Evolutionary conservation across 768 basidiomycete species (phyloP).

Genomic region (Leucocoprinus leucothites): DNA sequence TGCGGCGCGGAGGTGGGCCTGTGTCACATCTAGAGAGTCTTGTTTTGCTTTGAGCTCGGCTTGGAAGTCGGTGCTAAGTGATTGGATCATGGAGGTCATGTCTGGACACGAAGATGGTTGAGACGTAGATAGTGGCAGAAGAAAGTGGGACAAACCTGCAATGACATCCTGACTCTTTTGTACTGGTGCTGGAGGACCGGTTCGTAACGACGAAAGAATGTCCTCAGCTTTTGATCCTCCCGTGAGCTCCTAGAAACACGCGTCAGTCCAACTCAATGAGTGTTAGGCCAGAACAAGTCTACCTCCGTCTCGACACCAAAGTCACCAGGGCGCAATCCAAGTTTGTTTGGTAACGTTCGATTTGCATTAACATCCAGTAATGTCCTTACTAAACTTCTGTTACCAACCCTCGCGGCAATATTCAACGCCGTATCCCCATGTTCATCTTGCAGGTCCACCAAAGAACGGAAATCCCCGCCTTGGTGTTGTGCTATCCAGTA

Average conservation of each 20-base stretch:
- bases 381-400: slow-evolving; percentile 79
- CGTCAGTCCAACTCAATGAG: not conserved
- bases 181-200: slow-evolving; percentile 71
- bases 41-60: slow-evolving; percentile 84
- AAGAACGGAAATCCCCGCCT: slow-evolving; percentile 68
- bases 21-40: slow-evolving; percentile 82
- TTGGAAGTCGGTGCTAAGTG: slow-evolving; percentile 74
- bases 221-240: slow-evolving; percentile 76
- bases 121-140: not conserved
- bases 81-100: slow-evolving; percentile 82
- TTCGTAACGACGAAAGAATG: slow-evolving; percentile 68
- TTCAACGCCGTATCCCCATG: slow-evolving; percentile 96
- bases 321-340: slow-evolving; percentile 90
- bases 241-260: slow-evolving; percentile 54
- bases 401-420: slow-evolving; percentile 92
- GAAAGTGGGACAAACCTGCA: slow-evolving; percentile 43
- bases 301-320: slow-evolving; percentile 95
- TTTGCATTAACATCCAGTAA: slow-evolving; percentile 93
- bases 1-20: slow-evolving; percentile 82
- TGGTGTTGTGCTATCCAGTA: slow-evolving; percentile 80
- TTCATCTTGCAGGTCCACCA: slow-evolving; percentile 91
- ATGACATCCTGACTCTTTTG: slow-evolving; percentile 90
- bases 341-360: slow-evolving; percentile 82
- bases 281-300: slow-evolving; percentile 10
- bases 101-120: slow-evolving; percentile 43